Conservation (phyloP, 495 filamentous ascomycete species). For the Podospora sp. region DNA sequence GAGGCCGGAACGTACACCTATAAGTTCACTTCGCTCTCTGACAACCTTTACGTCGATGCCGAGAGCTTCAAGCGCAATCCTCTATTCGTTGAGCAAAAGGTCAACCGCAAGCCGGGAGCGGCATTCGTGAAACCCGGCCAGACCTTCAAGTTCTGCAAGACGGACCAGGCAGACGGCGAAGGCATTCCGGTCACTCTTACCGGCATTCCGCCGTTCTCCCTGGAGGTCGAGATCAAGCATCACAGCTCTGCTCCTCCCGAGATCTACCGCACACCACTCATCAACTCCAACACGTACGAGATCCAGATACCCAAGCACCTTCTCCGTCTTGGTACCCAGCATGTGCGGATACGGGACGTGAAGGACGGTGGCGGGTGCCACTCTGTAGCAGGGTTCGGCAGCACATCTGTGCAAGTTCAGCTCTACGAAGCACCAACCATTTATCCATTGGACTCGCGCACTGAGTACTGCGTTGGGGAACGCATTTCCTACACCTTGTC, state of each 20-base stretch:
- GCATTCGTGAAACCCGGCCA: conserved; percentile 84
- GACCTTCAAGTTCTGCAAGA: conserved; percentile 91
- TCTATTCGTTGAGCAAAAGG: conserved; percentile 75
- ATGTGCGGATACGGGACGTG: conserved; percentile 83
- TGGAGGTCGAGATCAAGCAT: conserved; percentile 92
- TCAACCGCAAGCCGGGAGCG: conserved; percentile 78
- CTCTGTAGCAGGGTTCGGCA: conserved; percentile 60
- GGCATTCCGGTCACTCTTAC: conserved; percentile 80
- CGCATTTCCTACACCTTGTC: conserved; percentile 87
- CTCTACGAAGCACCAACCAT: conserved; percentile 92
- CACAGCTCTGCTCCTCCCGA: conserved; percentile 78
- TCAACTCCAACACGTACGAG: conserved; percentile 71
- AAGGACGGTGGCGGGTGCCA: conserved; percentile 84
- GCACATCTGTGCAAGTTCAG: conserved; percentile 76
- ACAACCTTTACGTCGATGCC: conserved; percentile 80
- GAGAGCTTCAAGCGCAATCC: conserved; percentile 62
- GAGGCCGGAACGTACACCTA: conserved; percentile 84
- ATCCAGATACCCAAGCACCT: conserved; percentile 80
- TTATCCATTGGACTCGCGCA: conserved; percentile 76
- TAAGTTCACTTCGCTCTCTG: conserved; percentile 76
- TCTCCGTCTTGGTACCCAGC: conserved; percentile 81
- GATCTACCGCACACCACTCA: conserved; percentile 72
- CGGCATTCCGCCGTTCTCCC: conserved; percentile 82
- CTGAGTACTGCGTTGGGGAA: conserved; percentile 94
- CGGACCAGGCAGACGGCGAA: conserved; percentile 78